A percentile compares a stretch with the other conserved stretches of the same genome.
These are phyloP conservation scores for Gracilaria domingensis DNA, from an alignment of 23 red algal species.

Conservation along the genomic window DNA sequence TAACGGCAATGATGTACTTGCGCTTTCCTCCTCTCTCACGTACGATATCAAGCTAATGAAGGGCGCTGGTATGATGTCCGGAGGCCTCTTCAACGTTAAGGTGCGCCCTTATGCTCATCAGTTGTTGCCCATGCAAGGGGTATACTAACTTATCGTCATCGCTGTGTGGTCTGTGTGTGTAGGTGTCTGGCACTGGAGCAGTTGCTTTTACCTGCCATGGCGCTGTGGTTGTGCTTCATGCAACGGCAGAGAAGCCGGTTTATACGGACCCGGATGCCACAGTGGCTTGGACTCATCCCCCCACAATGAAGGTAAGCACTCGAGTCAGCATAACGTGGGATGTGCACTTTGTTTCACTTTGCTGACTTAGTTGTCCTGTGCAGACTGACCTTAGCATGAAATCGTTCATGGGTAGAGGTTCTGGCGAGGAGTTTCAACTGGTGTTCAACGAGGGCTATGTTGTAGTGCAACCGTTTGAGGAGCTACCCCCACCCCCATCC, in stretches of 20 bases:
- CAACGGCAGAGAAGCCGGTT: slow-evolving; percentile 12
- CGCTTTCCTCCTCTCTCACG: not conserved
- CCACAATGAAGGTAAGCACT: not conserved
- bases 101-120: not conserved
- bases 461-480: slow-evolving; percentile 27
- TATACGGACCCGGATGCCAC: slow-evolving; percentile 32
- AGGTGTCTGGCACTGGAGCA: not conserved
- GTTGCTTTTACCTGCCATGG: slow-evolving; percentile 29
- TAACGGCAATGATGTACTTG: slow-evolving; percentile 36
- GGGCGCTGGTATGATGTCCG: not conserved
- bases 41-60: slow-evolving; percentile 30
- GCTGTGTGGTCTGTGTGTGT: not conserved
- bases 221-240: not conserved
- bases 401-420: not conserved
- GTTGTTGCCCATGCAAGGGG: not conserved
- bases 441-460: slow-evolving; percentile 1
- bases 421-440: slow-evolving; percentile 26
- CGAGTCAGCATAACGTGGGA: not conserved
- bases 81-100: not conserved
- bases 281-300: slow-evolving; percentile 21
- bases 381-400: slow-evolving; percentile 7
- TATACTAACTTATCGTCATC: not conserved
- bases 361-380: not conserved
- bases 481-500: too few relatives aligned
- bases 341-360: not conserved